Conservation (phyloP, 148 eudicot species). For the Rhododendron vialii region DNA sequence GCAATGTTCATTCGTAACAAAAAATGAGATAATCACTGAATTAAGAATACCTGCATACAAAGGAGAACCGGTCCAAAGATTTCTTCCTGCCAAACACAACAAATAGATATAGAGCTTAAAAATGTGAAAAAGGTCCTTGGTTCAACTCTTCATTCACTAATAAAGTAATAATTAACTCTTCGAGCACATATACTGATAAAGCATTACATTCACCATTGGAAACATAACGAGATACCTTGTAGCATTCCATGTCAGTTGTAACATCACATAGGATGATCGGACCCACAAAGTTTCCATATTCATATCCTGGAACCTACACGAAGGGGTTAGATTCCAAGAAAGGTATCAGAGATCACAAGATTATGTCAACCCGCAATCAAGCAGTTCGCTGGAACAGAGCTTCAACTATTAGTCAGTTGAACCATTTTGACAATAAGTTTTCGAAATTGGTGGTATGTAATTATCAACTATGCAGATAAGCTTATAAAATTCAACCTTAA, state of each 20-base stretch:
- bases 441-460: background rate
- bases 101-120: background rate
- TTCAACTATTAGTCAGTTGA: background rate
- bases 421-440: background rate
- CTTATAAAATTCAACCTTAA: background rate
- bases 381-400: background rate
- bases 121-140: background rate
- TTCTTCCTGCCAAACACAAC: conserved; percentile 30
- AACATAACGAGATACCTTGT: conserved; percentile 23
- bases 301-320: conserved; percentile 36
- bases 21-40: background rate
- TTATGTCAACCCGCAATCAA: background rate
- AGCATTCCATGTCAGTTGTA: conserved; percentile 37
- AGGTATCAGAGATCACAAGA: background rate
- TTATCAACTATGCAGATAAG: background rate
- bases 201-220: background rate
- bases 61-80: conserved; percentile 39
- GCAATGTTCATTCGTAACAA: background rate
- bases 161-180: background rate
- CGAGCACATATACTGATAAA: background rate
- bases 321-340: background rate
- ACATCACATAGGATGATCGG: conserved; percentile 47
- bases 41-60: conserved; percentile 29
- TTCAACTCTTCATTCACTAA: conserved; percentile 1
- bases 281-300: conserved; percentile 40